These are phyloP conservation scores for Anisogramma anomala DNA, from an alignment of 2,329 filamentous ascomycete genomes.

Conservation along the genomic window DNA sequence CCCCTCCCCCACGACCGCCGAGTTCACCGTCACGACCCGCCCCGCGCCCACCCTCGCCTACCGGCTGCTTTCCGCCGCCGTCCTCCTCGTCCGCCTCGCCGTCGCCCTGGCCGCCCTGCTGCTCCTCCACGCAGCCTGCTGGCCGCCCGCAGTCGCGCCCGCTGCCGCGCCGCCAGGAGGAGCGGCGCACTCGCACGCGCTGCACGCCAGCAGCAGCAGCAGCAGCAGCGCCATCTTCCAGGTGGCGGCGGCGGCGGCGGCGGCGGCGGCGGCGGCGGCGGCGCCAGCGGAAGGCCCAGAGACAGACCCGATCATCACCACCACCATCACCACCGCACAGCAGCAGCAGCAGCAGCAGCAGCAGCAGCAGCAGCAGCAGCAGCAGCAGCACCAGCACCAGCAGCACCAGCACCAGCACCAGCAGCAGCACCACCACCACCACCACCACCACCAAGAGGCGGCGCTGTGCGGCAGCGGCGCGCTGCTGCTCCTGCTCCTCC, in stretches of 20 bases:
- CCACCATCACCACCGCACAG: too few relatives aligned
- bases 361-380: too few relatives aligned
- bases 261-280: neutral
- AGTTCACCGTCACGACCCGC: slow-evolving; percentile 81
- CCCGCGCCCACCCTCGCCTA: slow-evolving; percentile 40
- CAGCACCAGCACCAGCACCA: too few relatives aligned
- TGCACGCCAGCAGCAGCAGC: neutral
- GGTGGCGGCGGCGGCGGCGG: too few relatives aligned
- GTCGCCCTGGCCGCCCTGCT: slow-evolving; percentile 32
- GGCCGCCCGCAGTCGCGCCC: slow-evolving; percentile 24
- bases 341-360: too few relatives aligned
- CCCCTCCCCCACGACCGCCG: slow-evolving; percentile 78
- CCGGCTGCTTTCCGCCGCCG: slow-evolving; percentile 32
- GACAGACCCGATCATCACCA: too few relatives aligned
- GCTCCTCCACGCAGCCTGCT: slow-evolving; percentile 39
- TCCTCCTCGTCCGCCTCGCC: slow-evolving; percentile 32
- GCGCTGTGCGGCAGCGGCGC: slow-evolving; percentile 11
- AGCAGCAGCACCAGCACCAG: too few relatives aligned
- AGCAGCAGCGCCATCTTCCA: slow-evolving; percentile 13
- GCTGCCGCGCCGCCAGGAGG: slow-evolving; percentile 7
- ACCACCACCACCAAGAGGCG: too few relatives aligned
- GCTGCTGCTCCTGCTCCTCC: slow-evolving; percentile 29
- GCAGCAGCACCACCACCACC: too few relatives aligned
- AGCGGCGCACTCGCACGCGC: neutral
- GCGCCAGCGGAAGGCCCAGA: too few relatives aligned